These are phyloP conservation scores for Backusella macrospora DNA, from an alignment of 192 early-diverging fungal genomes.

Conservation along the genomic window DNA sequence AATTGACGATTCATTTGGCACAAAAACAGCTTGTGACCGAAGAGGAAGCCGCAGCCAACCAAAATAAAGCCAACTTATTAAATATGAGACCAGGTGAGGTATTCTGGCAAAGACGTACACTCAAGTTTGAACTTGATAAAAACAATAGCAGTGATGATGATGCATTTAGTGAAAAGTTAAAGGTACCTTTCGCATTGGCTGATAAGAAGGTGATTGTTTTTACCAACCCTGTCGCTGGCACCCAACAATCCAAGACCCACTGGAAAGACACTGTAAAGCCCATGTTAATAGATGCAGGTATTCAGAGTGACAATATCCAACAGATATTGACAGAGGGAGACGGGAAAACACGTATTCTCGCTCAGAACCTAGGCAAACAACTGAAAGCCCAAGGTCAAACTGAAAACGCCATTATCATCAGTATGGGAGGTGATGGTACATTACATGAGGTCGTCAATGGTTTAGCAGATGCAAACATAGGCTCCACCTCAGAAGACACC, in stretches of 20 bases:
- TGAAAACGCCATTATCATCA: slow-evolving; percentile 37
- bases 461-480: slow-evolving; percentile 33
- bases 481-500: not conserved
- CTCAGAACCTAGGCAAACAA: slow-evolving; percentile 37
- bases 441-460: slow-evolving; percentile 57
- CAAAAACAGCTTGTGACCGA: not conserved
- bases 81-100: not conserved
- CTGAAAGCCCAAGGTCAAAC: slow-evolving; percentile 10
- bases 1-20: not conserved
- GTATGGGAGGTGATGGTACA: slow-evolving; percentile 54
- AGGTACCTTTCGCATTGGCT: not conserved
- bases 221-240: slow-evolving; percentile 45
- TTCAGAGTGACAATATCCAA: slow-evolving; percentile 12
- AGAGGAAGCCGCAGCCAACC: no score
- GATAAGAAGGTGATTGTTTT: slow-evolving; percentile 37
- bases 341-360: slow-evolving; percentile 30
- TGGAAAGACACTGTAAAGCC: slow-evolving; percentile 44
- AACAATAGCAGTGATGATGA: not conserved
- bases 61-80: not conserved
- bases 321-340: slow-evolving; percentile 30
- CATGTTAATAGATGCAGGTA: slow-evolving; percentile 35
- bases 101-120: not conserved
- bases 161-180: not conserved
- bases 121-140: not conserved
- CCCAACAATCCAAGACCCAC: slow-evolving; percentile 24